Evolutionary conservation across 2,329 filamentous ascomycete species (phyloP), one percentile per base, ranked within the genome.

Genomic region (Colletotrichum orchidophilum): DNA sequence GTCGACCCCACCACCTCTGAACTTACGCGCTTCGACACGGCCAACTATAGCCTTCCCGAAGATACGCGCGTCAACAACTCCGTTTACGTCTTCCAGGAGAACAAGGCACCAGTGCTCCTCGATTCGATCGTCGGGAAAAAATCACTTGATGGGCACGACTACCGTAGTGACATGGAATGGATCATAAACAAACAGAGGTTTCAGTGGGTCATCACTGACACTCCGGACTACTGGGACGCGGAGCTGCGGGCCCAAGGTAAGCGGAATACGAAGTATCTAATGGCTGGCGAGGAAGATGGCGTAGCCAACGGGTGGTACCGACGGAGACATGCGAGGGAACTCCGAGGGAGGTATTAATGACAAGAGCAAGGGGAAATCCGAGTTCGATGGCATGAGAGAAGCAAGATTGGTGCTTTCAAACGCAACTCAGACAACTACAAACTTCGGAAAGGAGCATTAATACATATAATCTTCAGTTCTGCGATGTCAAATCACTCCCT

Each of bases 71-170:
- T 11, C 8, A 18, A 5, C 7, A 39, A 27, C 11, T 57, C 55
- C 15, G 33, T 39, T 7, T 58, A 42, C 2, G 27, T 24, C 7
- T 58, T 65, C 15, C 21, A 50, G 12, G 33, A 65, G 1, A 50
- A 50, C 18, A 65, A 46, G 26, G 52, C 52, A 1, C 35, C 35
- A n/a, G 61, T 29, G n/a, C 33, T 64, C 7, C 33, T 46, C 31
- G 61, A 64, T 50, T 64, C 50, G 26, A 27, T 57, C 18, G 50
- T 64, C 5, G 61, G 61, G 5, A 64, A 57, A 6, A 46, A 64
- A 33, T 57, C 61, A 18, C 26, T 57, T 15, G 61, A 64, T 39
- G 61, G 61, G 2, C 61, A 64, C 24, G 50, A 64, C 18, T 29
- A 64, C 18, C 33, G 61, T 12, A 55, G 49, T 4, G 61, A 64